A percentile compares a stretch with the other conserved stretches of the same genome.
Evolutionary conservation across 208 protist genomes (phyloP).

Genomic region (Naegleria fowleri): DNA sequence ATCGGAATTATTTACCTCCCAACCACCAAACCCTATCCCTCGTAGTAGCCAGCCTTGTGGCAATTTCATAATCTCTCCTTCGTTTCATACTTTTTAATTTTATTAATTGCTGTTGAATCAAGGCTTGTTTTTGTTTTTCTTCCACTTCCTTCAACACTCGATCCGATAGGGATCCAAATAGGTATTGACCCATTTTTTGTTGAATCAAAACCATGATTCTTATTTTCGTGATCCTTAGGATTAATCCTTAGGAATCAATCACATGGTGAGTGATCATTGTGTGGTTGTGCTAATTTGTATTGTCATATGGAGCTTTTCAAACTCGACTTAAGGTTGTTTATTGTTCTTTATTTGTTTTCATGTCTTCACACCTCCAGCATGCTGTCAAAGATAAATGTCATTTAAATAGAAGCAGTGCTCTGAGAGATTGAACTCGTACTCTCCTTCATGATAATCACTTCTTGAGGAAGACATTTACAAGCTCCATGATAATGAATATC

Average conservation of each 20-base stretch:
- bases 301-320: too few species aligned
- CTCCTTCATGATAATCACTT: background rate
- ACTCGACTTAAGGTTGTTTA: too few species aligned
- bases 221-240: too few species aligned
- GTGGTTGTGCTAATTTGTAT: too few species aligned
- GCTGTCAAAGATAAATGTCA: too few species aligned
- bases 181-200: background rate
- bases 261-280: too few species aligned
- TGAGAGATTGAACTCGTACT: too few species aligned
- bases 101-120: background rate
- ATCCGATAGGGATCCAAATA: background rate
- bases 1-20: background rate
- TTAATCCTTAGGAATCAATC: too few species aligned
- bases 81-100: background rate
- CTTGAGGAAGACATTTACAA: background rate
- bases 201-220: too few species aligned
- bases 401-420: too few species aligned
- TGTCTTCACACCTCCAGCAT: too few species aligned
- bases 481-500: background rate
- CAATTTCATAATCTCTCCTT: conserved; percentile 8
- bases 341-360: too few species aligned
- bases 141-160: background rate
- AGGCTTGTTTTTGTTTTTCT: background rate
- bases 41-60: background rate
- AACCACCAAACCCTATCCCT: background rate